These are phyloP conservation scores for Xerocomus cyaneibrunnescens DNA, from an alignment of 1,284 basidiomycete genomes.

Conservation along the genomic window DNA sequence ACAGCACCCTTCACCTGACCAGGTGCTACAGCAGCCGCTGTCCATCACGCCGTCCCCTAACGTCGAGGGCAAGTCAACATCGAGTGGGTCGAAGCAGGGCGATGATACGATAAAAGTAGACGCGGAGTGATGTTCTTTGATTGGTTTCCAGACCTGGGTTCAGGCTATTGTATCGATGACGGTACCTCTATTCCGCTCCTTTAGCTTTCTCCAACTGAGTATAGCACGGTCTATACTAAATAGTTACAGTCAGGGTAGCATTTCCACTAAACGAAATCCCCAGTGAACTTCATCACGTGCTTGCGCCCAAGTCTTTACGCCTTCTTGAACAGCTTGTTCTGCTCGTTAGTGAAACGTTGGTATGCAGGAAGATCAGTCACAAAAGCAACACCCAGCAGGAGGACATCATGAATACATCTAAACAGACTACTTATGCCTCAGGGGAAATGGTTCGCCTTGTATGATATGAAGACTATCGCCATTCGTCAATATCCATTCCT, in stretches of 20 bases:
- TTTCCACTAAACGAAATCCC: background rate
- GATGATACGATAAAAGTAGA: slow-evolving; percentile 14
- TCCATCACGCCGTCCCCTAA: background rate
- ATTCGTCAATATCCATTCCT: background rate
- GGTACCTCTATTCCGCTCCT: slow-evolving; percentile 2
- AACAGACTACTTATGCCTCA: background rate
- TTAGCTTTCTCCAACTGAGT: background rate
- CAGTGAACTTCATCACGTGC: too few relatives aligned
- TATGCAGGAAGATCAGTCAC: slow-evolving; percentile 11
- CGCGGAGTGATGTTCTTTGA: slow-evolving; percentile 11
- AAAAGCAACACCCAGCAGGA: slow-evolving; percentile 18
- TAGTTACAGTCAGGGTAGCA: slow-evolving; percentile 5
- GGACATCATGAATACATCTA: background rate
- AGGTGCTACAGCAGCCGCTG: slow-evolving; percentile 6
- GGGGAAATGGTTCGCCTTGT: slow-evolving; percentile 16
- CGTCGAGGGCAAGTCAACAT: slow-evolving; percentile 1
- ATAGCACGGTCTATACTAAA: background rate
- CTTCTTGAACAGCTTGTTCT: slow-evolving; percentile 2
- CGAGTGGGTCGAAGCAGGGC: background rate
- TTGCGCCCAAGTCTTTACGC: background rate
- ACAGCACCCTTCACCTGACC: slow-evolving; percentile 11
- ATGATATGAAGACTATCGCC: slow-evolving; percentile 17
- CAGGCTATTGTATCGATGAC: background rate
- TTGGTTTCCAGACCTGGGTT: background rate
- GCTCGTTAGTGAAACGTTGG: slow-evolving; percentile 8